Evolutionary conservation across 768 basidiomycete species (phyloP).

Genomic region (Suillus americanus): DNA sequence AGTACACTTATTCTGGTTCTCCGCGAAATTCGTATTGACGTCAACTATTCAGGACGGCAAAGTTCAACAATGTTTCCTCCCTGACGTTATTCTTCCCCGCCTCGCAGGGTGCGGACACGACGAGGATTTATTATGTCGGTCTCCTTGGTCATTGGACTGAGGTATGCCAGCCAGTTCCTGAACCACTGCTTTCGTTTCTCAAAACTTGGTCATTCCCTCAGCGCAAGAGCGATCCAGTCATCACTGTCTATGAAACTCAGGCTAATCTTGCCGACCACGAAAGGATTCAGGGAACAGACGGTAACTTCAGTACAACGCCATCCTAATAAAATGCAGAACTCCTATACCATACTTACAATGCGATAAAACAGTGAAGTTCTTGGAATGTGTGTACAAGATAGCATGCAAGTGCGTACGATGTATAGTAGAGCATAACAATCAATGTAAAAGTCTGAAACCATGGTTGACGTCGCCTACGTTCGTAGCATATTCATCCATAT

Average conservation of each 20-base stretch:
- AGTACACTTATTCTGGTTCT: constrained; percentile 39
- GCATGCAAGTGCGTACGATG: neutral
- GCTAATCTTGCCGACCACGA: constrained; percentile 87
- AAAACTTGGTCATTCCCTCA: constrained; percentile 27
- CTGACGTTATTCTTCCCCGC: constrained; percentile 83
- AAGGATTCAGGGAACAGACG: constrained; percentile 80
- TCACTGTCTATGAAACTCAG: constrained; percentile 86
- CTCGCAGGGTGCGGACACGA: constrained; percentile 76
- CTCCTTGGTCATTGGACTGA: constrained; percentile 82
- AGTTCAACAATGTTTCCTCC: constrained; percentile 80
- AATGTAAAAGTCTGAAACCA: neutral
- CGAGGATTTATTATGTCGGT: constrained; percentile 80
- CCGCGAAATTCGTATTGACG: neutral
- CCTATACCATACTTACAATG: constrained; percentile 1
- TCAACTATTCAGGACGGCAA: constrained; percentile 59
- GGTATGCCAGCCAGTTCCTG: constrained; percentile 38
- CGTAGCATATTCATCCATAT: neutral
- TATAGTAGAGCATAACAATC: constrained; percentile 4
- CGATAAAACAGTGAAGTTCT: neutral
- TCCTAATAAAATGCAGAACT: constrained; percentile 14
- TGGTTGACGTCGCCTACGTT: neutral
- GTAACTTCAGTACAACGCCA: constrained; percentile 50
- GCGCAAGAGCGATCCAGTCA: constrained; percentile 75
- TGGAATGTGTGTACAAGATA: constrained; percentile 3
- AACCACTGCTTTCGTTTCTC: neutral